These are phyloP conservation scores for Rhodotorula diobovata DNA, from an alignment of 768 basidiomycete species.

Conservation along the genomic window DNA sequence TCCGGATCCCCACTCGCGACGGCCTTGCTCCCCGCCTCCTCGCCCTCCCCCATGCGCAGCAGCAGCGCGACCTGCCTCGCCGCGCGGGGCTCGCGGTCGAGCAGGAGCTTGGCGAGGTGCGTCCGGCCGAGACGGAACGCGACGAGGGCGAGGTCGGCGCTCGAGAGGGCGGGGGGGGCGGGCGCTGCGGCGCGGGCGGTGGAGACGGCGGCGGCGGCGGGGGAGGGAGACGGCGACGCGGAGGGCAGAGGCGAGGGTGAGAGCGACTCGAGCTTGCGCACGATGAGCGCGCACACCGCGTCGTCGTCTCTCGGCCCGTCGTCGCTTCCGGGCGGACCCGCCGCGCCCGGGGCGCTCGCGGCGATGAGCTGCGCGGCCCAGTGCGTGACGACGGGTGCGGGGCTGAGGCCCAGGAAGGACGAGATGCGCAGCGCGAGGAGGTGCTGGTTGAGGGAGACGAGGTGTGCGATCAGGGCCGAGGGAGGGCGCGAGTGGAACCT, in stretches of 20 bases:
- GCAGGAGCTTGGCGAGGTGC: slow-evolving; percentile 76
- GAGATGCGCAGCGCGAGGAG: slow-evolving; percentile 88
- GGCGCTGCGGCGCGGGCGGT: not conserved
- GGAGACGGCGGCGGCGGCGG: not conserved
- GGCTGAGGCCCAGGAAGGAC: slow-evolving; percentile 71
- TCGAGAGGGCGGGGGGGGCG: slow-evolving; percentile 57
- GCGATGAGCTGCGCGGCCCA: slow-evolving; percentile 93
- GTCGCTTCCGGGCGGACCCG: not conserved
- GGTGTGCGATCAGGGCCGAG: slow-evolving; percentile 69
- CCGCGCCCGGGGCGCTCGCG: slow-evolving; percentile 48
- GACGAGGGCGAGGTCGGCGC: slow-evolving; percentile 86
- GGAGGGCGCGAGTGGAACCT: slow-evolving; percentile 81
- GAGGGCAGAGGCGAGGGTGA: slow-evolving; percentile 43
- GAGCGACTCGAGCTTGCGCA: slow-evolving; percentile 69
- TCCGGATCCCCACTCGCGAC: slow-evolving; percentile 94
- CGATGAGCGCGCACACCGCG: slow-evolving; percentile 73
- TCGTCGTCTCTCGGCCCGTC: slow-evolving; percentile 56
- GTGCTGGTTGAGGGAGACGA: slow-evolving; percentile 82
- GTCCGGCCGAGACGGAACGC: slow-evolving; percentile 85
- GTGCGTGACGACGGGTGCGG: slow-evolving; percentile 76
- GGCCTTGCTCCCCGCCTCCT: slow-evolving; percentile 77
- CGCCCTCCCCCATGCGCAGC: slow-evolving; percentile 89
- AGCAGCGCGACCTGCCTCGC: slow-evolving; percentile 92
- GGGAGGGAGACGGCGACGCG: not conserved
- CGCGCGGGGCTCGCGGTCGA: slow-evolving; percentile 77